phyloP scores from a whole-genome alignment of 1,139 yeast genomes.

The Magnusiomyces tetraspermus region DNA sequence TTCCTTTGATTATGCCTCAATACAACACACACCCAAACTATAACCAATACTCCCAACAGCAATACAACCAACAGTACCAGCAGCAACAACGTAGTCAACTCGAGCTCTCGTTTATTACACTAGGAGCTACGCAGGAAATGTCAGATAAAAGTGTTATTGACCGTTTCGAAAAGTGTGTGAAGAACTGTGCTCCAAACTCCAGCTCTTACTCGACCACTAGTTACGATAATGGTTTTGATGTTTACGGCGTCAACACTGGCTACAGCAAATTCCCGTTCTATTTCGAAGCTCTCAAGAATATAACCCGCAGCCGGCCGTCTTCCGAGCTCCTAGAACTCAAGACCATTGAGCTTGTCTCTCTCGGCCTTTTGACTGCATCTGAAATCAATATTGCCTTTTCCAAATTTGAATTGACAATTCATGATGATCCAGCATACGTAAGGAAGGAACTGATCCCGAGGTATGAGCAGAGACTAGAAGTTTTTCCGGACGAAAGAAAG shows the following conservation, averaged over 20 bases:
- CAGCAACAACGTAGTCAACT: not conserved
- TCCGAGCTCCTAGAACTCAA: constrained; percentile 43
- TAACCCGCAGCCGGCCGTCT: constrained; percentile 40
- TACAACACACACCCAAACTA: not conserved
- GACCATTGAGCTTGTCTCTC: constrained; percentile 42
- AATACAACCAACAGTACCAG: not conserved
- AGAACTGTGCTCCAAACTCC: no score
- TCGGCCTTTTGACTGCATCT: constrained; percentile 53
- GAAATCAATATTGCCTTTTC: constrained; percentile 51
- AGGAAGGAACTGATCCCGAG: constrained; percentile 25
- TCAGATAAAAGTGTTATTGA: constrained; percentile 51
- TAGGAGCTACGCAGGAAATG: constrained; percentile 54
- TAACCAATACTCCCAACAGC: not conserved
- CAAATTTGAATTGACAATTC: constrained; percentile 35
- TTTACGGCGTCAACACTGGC: constrained; percentile 37
- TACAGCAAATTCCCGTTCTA: constrained; percentile 47
- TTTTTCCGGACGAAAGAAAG: constrained; percentile 12
- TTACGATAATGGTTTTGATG: no score
- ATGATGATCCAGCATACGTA: constrained; percentile 10
- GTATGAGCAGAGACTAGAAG: constrained; percentile 18
- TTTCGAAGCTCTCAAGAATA: constrained; percentile 52
- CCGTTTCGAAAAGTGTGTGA: constrained; percentile 60
- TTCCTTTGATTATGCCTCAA: not conserved
- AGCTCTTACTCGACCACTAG: no score
- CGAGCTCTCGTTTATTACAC: constrained; percentile 11